Evolutionary conservation across 2,329 filamentous ascomycete genomes (phyloP), one percentile per base, ranked within the genome.

Genomic region (Cordyceps cateniannulata): DNA sequence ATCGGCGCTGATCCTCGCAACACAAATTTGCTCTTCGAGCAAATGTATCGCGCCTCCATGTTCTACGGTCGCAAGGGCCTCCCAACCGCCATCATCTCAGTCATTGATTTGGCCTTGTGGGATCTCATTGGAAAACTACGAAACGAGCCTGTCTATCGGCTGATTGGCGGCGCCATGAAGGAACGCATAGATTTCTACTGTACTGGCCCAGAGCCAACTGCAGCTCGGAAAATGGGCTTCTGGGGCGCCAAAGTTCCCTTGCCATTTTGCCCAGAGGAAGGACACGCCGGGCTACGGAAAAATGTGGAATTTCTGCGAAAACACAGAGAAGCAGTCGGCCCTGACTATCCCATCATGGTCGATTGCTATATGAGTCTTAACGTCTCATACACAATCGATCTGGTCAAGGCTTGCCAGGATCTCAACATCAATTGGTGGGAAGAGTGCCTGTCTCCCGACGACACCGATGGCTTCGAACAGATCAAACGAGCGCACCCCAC

Each of bases 281-380:
- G 92, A 5, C 85, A 86, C 25, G 85, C 83, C 62, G 93, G 93
- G 4, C 77, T 97, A 69, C 84, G 84, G 72, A 96, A 96, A 81
- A 97, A 97, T 72, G 83, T 96, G 59, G 91, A 91, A 72, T 97
- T 93, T 72, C 82, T 97, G 54, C 85, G 88, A 66, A 88, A 90
- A 74, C 91, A 96, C 74, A 85, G 92, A 59, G 89, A 92, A 70
- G 85, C 85, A 60, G 88, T 97, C 48, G 93, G 93, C 0, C 90
- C 91, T 0, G 90, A 96, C 73, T 97, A 95, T 72, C 93, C 93
- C 50, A 82, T 97, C 66, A 93, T 96, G 81, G 93, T 97, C 5
- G 93, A 97, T 77, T 97, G 93, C 81, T 97, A 96, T 77, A 97
- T 97, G 93, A 93, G 89, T 66, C 79, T 97, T 69, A 96, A 93